These are phyloP conservation scores for Borealophlyctis nickersoniae DNA, from an alignment of 192 early-diverging fungal genomes.

Conservation along the genomic window DNA sequence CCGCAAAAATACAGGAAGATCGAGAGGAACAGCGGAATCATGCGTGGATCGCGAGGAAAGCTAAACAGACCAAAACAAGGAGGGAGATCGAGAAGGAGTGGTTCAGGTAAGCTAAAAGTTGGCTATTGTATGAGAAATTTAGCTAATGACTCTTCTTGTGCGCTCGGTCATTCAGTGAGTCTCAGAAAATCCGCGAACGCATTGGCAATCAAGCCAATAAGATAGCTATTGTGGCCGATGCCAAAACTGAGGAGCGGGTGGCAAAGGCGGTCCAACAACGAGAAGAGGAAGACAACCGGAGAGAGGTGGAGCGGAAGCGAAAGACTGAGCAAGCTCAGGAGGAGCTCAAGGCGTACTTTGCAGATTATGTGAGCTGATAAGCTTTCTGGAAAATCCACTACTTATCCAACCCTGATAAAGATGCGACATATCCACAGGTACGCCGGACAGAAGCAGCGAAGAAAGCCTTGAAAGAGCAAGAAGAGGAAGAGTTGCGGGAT, in stretches of 20 bases:
- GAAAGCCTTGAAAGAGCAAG: slow-evolving; percentile 2
- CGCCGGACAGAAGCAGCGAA: slow-evolving; percentile 4
- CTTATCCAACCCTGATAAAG: not conserved
- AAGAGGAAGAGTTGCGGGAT: slow-evolving; percentile 10
- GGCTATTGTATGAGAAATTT: not conserved
- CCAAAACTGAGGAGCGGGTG: slow-evolving; percentile 31
- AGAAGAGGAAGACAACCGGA: slow-evolving; percentile 15
- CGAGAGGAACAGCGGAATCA: slow-evolving; percentile 24
- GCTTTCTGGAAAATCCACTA: not conserved
- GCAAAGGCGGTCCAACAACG: slow-evolving; percentile 24
- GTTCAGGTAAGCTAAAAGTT: slow-evolving; percentile 27
- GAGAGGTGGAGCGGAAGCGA: slow-evolving; percentile 15
- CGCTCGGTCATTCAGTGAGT: slow-evolving; percentile 23
- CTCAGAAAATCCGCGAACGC: slow-evolving; percentile 12
- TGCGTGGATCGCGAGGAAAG: slow-evolving; percentile 35
- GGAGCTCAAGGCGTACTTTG: slow-evolving; percentile 26
- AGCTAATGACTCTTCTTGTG: not conserved
- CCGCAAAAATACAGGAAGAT: slow-evolving; percentile 4
- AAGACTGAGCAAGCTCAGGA: slow-evolving; percentile 8
- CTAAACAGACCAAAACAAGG: slow-evolving; percentile 27
- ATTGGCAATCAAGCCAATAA: slow-evolving; percentile 28
- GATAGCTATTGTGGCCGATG: slow-evolving; percentile 15
- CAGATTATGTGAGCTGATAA: slow-evolving; percentile 14
- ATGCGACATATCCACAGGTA: not conserved
- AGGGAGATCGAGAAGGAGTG: slow-evolving; percentile 36